Base-by-base conservation (phyloP, 2,329 filamentous ascomycete species). In the Pseudogymnoascus sp. region DNA sequence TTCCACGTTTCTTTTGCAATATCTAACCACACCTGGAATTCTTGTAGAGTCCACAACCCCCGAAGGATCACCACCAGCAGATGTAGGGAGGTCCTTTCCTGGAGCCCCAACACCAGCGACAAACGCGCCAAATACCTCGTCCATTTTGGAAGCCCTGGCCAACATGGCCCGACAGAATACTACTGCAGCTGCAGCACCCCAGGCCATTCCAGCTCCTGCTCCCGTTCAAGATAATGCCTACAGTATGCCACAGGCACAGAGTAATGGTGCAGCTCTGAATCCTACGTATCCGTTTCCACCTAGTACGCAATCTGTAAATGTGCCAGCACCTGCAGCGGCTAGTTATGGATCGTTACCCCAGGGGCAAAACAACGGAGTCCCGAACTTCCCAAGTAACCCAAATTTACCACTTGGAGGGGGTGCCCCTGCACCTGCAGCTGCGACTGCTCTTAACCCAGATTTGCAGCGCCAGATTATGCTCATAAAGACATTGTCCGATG, bases 91-190 rank as follows among this genome's bases (percentile, higher is more conserved):
- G 67, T 78, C 73, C 55, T 70, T 79, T 31, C 49, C 49, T 7
- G 74, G 74, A 61, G 70, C 78, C 35, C 77, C 81, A 23, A 71
- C 74, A 6, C 68, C 72, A 60, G 71, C 71, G 58, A 71, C 76
- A 64, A 73, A 71, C 65, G 75, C 81, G 63, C 81, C 79, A 65
- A 88, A 83, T 68, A 84, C 81, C 35, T 81, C 81, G 41, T 81
- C 86, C 67, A 92, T 95, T 69, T 81, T 93, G 75, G 89, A 90
- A 73, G 88, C 88, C 49, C 82, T 95, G 66, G 89, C 90, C 67
- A 90, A 90, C 71, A 89, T 95, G 77, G 89, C 89, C 40, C 88
- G 89, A 67, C 88, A 91, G 74, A 91, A 87, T 73, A 83, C 80
- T 38, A 78, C 79, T 61, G 75, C 78, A 60, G 75, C 80, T 60